Base-by-base conservation (phyloP, 73 alveolate species). In the Stentor coeruleus region DNA sequence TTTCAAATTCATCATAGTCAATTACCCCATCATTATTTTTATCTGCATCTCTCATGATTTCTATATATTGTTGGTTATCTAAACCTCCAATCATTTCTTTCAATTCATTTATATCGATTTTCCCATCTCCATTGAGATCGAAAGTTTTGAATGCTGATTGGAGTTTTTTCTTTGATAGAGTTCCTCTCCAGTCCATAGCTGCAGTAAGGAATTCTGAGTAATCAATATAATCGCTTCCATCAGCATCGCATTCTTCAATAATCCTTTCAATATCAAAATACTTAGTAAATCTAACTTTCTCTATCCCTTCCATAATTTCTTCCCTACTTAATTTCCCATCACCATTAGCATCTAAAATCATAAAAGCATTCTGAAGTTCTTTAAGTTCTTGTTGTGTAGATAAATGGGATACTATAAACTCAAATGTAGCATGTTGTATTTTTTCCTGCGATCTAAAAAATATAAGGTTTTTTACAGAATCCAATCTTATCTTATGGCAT, bases 161-260 rank as follows among this genome's bases (percentile, higher is more conserved):
- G 42, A 86, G 42, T 49, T 88, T 82, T 41, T 86, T 88, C 58
- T 66, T 82, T 49, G 58, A 81, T 40, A 83, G 74, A 74, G 82
- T 57, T 41, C 66, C 74, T 36, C 82, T 82, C 20, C 79, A 40
- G 82, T 86, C 87, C 14, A 66, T 55, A 15, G 74, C 59, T 2
- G 91, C 91, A 39, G 89, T 49, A 38, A 85, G 31, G 85, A 82
- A 85, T 11, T 31, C 86, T 55, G 59, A 39, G 35, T 85, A 58
- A 28, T 85, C 39, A 35, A 82, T 85, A n/a, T 15, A 55, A 15
- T n/a, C 72, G 20, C 26, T 15, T 55, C 72, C 72, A 55, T 55
- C 72, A 55, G 15, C n/a, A 55, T 55, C 72, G 72, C 72, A 55
- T 55, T 55, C n/a, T n/a, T 55, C 72, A 15, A 55, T 55, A 55